Evolutionary conservation across 257 asterid genomes (phyloP).

Genomic region (Scutellaria baicalensis): DNA sequence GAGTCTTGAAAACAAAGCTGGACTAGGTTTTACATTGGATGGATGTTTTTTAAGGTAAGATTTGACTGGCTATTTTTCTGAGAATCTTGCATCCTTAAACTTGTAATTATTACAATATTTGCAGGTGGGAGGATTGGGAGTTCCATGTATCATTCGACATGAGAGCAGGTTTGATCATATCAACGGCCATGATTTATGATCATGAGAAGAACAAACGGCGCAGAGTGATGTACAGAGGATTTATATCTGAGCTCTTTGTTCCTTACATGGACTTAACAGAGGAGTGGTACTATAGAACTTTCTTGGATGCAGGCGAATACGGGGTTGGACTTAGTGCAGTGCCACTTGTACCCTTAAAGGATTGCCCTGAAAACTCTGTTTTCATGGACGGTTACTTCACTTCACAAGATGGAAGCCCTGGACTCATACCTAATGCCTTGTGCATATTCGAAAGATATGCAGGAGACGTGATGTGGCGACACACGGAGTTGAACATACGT

Average conservation of each 20-base stretch:
- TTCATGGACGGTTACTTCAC: conserved; percentile 50
- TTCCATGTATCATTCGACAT: conserved; percentile 57
- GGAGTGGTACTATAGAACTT: conserved; percentile 66
- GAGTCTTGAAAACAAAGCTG: conserved; percentile 13
- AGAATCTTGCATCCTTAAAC: not conserved
- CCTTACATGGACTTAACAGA: conserved; percentile 75
- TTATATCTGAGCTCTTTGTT: conserved; percentile 57
- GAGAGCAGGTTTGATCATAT: conserved; percentile 65
- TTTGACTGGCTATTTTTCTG: too few relatives aligned
- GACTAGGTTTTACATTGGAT: conserved; percentile 36
- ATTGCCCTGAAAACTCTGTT: conserved; percentile 53
- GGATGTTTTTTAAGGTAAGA: conserved; percentile 47
- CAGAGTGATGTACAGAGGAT: conserved; percentile 65
- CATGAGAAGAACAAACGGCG: conserved; percentile 29
- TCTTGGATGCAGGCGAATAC: conserved; percentile 58
- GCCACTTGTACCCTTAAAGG: conserved; percentile 49
- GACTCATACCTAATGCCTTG: conserved; percentile 21
- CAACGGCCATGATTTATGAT: conserved; percentile 56
- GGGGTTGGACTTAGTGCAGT: conserved; percentile 49
- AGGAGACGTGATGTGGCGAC: conserved; percentile 72
- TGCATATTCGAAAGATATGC: conserved; percentile 56
- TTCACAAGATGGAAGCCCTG: conserved; percentile 42
- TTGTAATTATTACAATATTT: not conserved
- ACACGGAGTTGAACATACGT: conserved; percentile 45
- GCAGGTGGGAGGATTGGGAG: conserved; percentile 69